Evolutionary conservation across 169 alveolate genomes (phyloP).

Genomic region (Besnoitia besnoiti): DNA sequence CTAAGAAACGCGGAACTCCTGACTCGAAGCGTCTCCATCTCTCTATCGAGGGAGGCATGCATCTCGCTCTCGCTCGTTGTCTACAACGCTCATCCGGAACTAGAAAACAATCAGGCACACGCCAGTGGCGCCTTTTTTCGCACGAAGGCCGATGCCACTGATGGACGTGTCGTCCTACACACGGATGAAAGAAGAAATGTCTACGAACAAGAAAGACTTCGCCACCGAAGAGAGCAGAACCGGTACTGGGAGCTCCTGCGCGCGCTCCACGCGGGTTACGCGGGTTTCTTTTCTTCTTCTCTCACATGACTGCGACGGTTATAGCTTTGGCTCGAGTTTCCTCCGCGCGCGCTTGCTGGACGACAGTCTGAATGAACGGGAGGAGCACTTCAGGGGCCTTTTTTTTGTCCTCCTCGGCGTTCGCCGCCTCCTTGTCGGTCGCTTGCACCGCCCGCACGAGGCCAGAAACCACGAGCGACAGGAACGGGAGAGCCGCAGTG

Average conservation of each 20-base stretch:
- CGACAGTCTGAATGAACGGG: constrained; percentile 26
- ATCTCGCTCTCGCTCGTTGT: too few relatives aligned
- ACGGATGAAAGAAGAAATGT: background rate
- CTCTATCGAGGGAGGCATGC: too few relatives aligned
- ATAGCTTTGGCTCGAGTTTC: constrained; percentile 14
- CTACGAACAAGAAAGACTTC: too few relatives aligned
- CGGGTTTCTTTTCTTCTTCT: background rate
- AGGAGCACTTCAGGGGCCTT: background rate
- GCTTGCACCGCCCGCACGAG: background rate
- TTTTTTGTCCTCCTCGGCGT: background rate
- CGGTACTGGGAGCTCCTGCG: too few relatives aligned
- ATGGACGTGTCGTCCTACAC: too few relatives aligned
- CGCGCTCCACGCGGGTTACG: too few relatives aligned
- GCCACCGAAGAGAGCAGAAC: too few relatives aligned
- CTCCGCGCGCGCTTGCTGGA: background rate
- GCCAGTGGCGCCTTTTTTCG: too few relatives aligned
- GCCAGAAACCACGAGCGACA: background rate
- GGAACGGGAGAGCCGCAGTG: background rate
- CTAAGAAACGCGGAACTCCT: too few relatives aligned
- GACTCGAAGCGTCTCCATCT: too few relatives aligned
- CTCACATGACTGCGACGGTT: constrained; percentile 15
- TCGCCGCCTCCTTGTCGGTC: background rate
- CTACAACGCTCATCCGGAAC: too few relatives aligned
- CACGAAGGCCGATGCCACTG: too few relatives aligned
- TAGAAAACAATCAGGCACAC: background rate